Evolutionary conservation across 2,329 filamentous ascomycete genomes (phyloP).

Genomic region (Chaetomium sp.): DNA sequence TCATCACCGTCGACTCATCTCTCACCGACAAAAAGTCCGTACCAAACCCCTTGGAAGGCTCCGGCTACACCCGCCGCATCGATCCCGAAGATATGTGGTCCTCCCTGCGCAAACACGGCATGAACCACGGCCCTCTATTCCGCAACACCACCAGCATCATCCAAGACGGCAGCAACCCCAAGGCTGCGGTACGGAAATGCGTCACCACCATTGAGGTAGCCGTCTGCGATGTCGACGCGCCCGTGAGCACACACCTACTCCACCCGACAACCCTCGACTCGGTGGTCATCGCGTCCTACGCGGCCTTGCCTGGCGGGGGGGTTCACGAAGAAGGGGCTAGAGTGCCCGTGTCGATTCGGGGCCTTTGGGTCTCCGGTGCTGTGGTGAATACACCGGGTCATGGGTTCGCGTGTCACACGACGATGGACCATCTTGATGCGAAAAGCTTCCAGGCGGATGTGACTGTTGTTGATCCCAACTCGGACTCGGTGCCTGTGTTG

Average conservation of each 20-base stretch:
- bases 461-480: not conserved
- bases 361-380: not conserved
- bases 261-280: conserved; percentile 35
- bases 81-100: no score
- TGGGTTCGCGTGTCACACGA: not conserved
- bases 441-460: not conserved
- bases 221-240: no score
- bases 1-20: not conserved
- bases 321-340: not conserved
- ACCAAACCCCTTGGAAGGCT: no score
- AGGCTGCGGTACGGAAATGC: no score
- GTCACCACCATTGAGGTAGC: no score
- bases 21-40: no score
- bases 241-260: conserved; percentile 21
- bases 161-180: no score
- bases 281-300: conserved; percentile 28
- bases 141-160: no score
- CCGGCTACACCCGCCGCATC: no score
- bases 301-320: conserved; percentile 18
- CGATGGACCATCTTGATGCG: not conserved
- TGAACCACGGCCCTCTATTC: no score
- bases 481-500: not conserved
- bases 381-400: not conserved
- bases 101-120: no score
- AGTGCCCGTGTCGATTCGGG: conserved; percentile 13